Evolutionary conservation across 192 early-diverging fungal species (phyloP).

Genomic region (Spinellus fusiger): DNA sequence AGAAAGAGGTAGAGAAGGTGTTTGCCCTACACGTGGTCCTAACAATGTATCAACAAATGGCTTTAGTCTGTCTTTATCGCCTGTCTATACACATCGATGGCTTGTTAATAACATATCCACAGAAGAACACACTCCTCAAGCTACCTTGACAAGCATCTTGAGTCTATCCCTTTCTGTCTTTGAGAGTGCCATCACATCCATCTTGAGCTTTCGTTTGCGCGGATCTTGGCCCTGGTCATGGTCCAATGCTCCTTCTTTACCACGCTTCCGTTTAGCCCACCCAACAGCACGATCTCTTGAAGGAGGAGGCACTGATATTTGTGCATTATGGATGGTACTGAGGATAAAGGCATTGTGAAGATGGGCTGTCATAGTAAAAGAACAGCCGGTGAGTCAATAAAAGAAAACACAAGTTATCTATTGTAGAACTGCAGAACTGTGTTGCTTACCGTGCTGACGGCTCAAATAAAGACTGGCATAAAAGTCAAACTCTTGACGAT

Average conservation of each 20-base stretch:
- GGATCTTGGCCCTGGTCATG: slow-evolving; percentile 37
- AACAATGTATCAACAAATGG: slow-evolving; percentile 19
- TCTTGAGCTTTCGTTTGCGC: slow-evolving; percentile 58
- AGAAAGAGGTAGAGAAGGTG: slow-evolving; percentile 41
- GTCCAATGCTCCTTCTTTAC: slow-evolving; percentile 35
- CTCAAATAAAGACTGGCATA: slow-evolving; percentile 66
- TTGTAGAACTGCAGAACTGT: not conserved
- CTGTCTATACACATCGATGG: not conserved
- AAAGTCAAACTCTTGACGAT: slow-evolving; percentile 75
- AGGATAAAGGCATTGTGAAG: slow-evolving; percentile 75
- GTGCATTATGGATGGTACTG: slow-evolving; percentile 74
- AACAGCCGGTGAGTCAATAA: not conserved
- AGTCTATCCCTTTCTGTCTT: slow-evolving; percentile 62
- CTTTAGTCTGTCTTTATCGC: slow-evolving; percentile 11
- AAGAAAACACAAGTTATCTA: not conserved
- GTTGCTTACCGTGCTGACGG: slow-evolving; percentile 36
- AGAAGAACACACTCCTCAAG: not conserved
- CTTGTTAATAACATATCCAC: not conserved
- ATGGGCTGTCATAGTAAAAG: slow-evolving; percentile 24
- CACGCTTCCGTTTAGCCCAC: slow-evolving; percentile 48
- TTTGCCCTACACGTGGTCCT: slow-evolving; percentile 32
- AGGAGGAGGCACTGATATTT: slow-evolving; percentile 59
- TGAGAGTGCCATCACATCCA: slow-evolving; percentile 61
- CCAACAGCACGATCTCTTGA: slow-evolving; percentile 49
- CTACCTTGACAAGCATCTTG: slow-evolving; percentile 55